Percentiles rank a stretch among this genome's conserved stretches.
Conservation (phyloP, 2,329 filamentous ascomycete species). For the Cercospora sp. region DNA sequence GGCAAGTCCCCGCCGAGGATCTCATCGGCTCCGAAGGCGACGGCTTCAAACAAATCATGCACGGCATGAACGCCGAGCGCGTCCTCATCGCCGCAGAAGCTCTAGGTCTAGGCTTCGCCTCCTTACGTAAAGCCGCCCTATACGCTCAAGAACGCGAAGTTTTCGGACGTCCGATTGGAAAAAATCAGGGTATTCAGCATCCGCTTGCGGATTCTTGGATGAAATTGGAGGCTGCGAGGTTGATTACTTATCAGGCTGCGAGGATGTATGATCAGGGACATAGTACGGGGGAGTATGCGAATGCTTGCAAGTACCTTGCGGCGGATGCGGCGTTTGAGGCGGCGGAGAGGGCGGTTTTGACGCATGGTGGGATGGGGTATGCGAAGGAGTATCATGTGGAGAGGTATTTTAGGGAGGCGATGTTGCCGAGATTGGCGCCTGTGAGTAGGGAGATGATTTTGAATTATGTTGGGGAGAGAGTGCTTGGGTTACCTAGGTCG, state of each 20-base stretch:
- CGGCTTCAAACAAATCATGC: conserved; percentile 59
- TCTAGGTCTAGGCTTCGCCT: conserved; percentile 48
- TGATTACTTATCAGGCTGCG: conserved; percentile 66
- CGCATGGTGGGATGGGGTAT: conserved; percentile 65
- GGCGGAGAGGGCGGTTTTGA: conserved; percentile 61
- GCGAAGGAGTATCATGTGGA: conserved; percentile 62
- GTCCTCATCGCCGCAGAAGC: conserved; percentile 65
- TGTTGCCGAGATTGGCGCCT: conserved; percentile 65
- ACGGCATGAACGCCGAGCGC: conserved; percentile 78
- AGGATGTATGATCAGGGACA: conserved; percentile 58
- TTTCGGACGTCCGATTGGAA: conserved; percentile 64
- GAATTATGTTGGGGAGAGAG: conserved; percentile 39
- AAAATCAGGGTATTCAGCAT: conserved; percentile 66
- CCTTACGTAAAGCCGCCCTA: conserved; percentile 53
- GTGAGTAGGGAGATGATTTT: conserved; percentile 50
- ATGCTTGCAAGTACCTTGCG: conserved; percentile 68
- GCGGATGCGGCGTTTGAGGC: conserved; percentile 64
- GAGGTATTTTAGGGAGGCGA: conserved; percentile 63
- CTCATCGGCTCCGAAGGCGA: conserved; percentile 46
- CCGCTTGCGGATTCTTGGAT: conserved; percentile 66
- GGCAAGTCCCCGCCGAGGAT: conserved; percentile 44
- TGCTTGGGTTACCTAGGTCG: conserved; percentile 34
- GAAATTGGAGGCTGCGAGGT: conserved; percentile 63
- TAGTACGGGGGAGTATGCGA: conserved; percentile 57
- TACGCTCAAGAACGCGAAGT: conserved; percentile 69